Percentiles rank a stretch among this genome's conserved stretches.
Conservation (phyloP, 345 rosid species). For the Rhizophora mangle region DNA sequence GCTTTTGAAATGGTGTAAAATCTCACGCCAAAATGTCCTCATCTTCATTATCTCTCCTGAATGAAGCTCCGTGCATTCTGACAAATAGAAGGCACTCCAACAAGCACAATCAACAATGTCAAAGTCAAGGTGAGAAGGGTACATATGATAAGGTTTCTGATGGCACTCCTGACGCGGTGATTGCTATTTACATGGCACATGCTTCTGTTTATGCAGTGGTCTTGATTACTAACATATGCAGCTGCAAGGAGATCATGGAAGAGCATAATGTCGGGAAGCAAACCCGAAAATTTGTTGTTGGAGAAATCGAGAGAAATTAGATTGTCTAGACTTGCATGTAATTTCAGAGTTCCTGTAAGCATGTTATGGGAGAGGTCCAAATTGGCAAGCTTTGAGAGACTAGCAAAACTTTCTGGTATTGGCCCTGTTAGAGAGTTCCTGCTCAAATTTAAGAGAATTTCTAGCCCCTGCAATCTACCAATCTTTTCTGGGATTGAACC, state of each 20-base stretch:
- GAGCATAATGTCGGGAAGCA: conserved; percentile 54
- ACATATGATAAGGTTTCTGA: conserved; percentile 36
- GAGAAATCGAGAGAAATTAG: conserved; percentile 62
- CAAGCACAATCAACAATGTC: conserved; percentile 32
- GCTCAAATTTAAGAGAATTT: conserved; percentile 63
- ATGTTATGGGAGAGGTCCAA: conserved; percentile 60
- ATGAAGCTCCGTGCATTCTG: conserved; percentile 30
- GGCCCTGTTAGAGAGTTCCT: conserved; percentile 53
- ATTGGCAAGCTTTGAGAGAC: conserved; percentile 57
- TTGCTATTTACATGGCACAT: conserved; percentile 24
- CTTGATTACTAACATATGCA: conserved; percentile 46
- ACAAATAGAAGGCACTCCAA: conserved; percentile 34
- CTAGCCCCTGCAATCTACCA: conserved; percentile 52
- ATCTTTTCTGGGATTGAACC: conserved; percentile 55
- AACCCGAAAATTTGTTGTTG: conserved; percentile 54
- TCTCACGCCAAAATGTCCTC: conserved; percentile 44
- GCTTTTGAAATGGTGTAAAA: conserved; percentile 65
- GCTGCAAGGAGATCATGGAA: conserved; percentile 46
- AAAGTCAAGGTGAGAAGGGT: conserved; percentile 39
- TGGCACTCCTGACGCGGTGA: conserved; percentile 26
- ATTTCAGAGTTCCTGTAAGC: conserved; percentile 44
- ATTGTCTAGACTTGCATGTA: conserved; percentile 47
- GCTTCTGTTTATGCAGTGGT: conserved; percentile 46
- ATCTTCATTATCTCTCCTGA: conserved; percentile 24
- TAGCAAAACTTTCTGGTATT: conserved; percentile 52